These are phyloP conservation scores for Pholiota molesta DNA, from an alignment of 768 basidiomycete species.

Conservation along the genomic window DNA sequence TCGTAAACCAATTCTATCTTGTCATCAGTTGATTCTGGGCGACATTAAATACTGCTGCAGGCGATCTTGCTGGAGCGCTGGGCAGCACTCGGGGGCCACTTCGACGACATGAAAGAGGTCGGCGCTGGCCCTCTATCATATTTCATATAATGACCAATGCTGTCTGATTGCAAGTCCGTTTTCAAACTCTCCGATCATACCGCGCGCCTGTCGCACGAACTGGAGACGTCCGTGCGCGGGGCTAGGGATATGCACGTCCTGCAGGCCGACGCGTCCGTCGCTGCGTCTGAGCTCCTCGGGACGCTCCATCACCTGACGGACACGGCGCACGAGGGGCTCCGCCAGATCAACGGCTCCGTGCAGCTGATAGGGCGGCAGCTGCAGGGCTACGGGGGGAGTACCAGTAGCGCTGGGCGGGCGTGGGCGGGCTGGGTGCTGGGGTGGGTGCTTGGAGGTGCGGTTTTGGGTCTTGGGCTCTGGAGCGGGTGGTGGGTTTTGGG, in stretches of 20 bases:
- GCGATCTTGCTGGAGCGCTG: slow-evolving; percentile 15
- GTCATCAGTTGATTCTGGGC: background rate
- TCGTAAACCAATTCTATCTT: slow-evolving; percentile 6
- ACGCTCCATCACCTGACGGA: slow-evolving; percentile 40
- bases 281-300: slow-evolving; percentile 37
- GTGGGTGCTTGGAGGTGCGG: slow-evolving; percentile 5
- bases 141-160: background rate
- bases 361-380: slow-evolving; percentile 34
- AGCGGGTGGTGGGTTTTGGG: background rate
- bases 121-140: background rate
- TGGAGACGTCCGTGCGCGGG: slow-evolving; percentile 10
- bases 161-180: background rate
- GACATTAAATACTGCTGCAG: slow-evolving; percentile 24
- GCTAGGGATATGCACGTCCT: slow-evolving; percentile 33
- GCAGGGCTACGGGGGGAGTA: slow-evolving; percentile 13
- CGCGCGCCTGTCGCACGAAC: slow-evolving; percentile 5
- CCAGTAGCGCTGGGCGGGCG: background rate
- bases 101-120: slow-evolving; percentile 18
- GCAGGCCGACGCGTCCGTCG: slow-evolving; percentile 39
- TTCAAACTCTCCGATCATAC: slow-evolving; percentile 16
- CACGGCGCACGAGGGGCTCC: slow-evolving; percentile 44
- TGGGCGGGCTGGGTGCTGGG: background rate
- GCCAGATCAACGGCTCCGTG: slow-evolving; percentile 50
- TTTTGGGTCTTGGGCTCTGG: background rate
- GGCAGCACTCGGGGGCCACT: slow-evolving; percentile 11